Evolutionary conservation across 2,329 filamentous ascomycete genomes (phyloP).

Genomic region (Epicoccum sorghinum): DNA sequence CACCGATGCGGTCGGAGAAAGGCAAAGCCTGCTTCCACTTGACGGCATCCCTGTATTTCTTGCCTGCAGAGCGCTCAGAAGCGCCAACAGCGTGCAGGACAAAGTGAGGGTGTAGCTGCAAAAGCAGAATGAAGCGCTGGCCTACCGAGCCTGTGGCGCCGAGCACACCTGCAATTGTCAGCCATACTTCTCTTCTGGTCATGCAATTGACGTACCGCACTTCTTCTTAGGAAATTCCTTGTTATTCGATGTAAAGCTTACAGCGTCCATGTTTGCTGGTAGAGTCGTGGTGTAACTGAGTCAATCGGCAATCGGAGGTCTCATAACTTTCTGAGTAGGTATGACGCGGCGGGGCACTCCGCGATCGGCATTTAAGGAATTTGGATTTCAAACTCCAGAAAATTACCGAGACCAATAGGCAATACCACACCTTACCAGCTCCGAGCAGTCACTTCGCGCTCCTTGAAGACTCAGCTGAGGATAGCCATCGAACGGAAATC

Average conservation of each 20-base stretch:
- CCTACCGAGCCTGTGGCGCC: constrained; percentile 94
- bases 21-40: constrained; percentile 91
- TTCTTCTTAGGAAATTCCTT: constrained; percentile 57
- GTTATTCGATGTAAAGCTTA: constrained; percentile 49
- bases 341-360: constrained; percentile 14
- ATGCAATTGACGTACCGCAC: constrained; percentile 57
- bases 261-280: constrained; percentile 50
- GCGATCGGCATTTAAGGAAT: no score
- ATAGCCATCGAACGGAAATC: no score
- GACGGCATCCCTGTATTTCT: constrained; percentile 93
- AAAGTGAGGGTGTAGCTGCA: constrained; percentile 86
- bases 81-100: constrained; percentile 88
- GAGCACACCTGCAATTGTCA: constrained; percentile 64
- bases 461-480: no score
- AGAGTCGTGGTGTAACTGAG: constrained; percentile 24
- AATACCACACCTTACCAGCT: no score
- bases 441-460: no score
- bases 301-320: constrained; percentile 22
- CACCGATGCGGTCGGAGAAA: constrained; percentile 76
- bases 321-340: constrained; percentile 29
- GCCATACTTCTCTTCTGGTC: background rate
- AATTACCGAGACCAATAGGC: no score
- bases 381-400: no score
- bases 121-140: constrained; percentile 91
- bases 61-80: constrained; percentile 85